These are phyloP conservation scores for Tylopilus sp. DNA, from an alignment of 768 basidiomycete genomes.

Conservation along the genomic window DNA sequence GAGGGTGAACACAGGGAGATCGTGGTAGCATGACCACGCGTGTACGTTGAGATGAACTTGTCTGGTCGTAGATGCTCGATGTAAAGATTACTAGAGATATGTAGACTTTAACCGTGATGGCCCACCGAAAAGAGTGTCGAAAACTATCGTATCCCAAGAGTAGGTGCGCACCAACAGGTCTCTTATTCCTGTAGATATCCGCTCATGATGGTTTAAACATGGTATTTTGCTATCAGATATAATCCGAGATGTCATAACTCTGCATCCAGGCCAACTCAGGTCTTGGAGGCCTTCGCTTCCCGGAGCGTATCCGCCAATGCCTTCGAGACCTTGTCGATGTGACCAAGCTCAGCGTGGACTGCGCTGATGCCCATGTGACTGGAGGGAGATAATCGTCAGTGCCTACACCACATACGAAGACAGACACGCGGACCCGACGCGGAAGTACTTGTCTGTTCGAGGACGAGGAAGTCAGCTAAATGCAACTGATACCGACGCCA, in stretches of 20 bases:
- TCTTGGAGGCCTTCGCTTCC: constrained; percentile 26
- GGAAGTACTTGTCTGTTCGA: constrained; percentile 78
- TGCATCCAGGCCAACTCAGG: background rate
- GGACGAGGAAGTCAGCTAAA: constrained; percentile 5
- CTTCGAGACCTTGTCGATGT: constrained; percentile 68
- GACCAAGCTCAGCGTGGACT: constrained; percentile 63
- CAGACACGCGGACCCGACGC: constrained; percentile 62
- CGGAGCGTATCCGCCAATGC: constrained; percentile 59
- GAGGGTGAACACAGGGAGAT: constrained; percentile 56
- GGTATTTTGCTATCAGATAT: background rate
- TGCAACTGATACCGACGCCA: background rate
- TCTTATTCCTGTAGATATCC: background rate
- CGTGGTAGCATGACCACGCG: constrained; percentile 6
- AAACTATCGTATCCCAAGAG: too few species aligned
- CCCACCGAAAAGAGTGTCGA: too few species aligned
- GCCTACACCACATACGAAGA: background rate
- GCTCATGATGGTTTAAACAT: background rate
- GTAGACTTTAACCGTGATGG: too few species aligned
- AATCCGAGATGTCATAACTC: background rate
- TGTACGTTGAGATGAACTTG: too few species aligned
- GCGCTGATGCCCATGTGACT: constrained; percentile 93
- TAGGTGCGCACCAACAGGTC: too few species aligned
- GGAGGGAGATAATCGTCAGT: background rate
- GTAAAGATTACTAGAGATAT: too few species aligned
- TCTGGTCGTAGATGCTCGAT: too few species aligned